These are phyloP conservation scores for Nepenthes alata DNA, from an alignment of 179 eudicot species.

Conservation along the genomic window DNA sequence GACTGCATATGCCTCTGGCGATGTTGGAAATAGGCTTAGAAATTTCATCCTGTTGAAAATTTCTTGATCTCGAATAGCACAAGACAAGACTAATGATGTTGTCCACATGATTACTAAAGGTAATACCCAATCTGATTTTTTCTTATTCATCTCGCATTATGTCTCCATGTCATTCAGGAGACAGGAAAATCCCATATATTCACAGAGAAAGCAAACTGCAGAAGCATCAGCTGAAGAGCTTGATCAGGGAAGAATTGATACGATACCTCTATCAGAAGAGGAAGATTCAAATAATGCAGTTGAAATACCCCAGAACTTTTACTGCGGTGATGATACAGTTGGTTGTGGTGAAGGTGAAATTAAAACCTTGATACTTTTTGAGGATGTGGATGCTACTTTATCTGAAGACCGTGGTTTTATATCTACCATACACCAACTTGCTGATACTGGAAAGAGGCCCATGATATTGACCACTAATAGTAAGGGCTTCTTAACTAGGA, in stretches of 20 bases:
- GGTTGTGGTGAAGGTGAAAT: constrained; percentile 32
- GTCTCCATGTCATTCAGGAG: constrained; percentile 29
- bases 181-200: constrained; percentile 30
- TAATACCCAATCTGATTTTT: too few species aligned
- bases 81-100: too few species aligned
- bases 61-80: too few species aligned
- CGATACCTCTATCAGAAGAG: constrained; percentile 39
- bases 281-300: constrained; percentile 24
- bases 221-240: constrained; percentile 15
- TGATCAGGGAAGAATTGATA: constrained; percentile 33
- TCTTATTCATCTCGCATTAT: not conserved
- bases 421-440: constrained; percentile 73
- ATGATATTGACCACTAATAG: constrained; percentile 83
- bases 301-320: constrained; percentile 14
- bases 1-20: too few species aligned
- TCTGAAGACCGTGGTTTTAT: constrained; percentile 82
- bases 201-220: constrained; percentile 24
- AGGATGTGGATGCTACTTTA: constrained; percentile 70
- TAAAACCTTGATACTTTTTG: constrained; percentile 75
- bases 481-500: constrained; percentile 25
- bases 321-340: constrained; percentile 18
- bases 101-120: too few species aligned
- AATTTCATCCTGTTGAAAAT: too few species aligned
- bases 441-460: constrained; percentile 76
- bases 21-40: too few species aligned